These are phyloP conservation scores for Cryptosporidium tyzzeri DNA, from an alignment of 169 alveolate species.

Conservation along the genomic window DNA sequence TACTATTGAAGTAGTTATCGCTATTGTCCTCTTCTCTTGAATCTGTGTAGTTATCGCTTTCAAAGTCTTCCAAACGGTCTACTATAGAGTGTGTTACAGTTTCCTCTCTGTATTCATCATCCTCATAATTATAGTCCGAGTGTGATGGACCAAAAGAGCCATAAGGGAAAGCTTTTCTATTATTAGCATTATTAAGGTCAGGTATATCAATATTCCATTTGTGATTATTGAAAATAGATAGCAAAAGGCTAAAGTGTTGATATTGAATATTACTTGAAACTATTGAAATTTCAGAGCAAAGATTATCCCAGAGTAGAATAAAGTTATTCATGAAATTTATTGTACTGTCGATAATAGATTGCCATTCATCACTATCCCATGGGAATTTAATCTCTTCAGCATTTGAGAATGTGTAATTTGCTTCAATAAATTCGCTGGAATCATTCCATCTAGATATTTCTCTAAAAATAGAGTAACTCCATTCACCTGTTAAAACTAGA, in stretches of 20 bases:
- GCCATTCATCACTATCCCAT: conserved; percentile 25
- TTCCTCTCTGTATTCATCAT: not conserved
- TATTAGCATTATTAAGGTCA: not conserved
- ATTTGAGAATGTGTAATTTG: not conserved
- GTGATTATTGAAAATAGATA: conserved; percentile 40
- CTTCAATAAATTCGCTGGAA: not conserved
- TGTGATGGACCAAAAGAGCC: not conserved
- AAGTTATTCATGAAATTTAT: conserved; percentile 40
- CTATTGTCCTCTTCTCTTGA: not conserved
- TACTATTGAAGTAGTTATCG: not conserved
- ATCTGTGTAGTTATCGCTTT: not conserved
- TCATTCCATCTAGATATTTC: conserved; percentile 55
- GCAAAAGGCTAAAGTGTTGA: conserved; percentile 30
- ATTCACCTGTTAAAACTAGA: conserved; percentile 37
- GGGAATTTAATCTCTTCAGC: conserved; percentile 1
- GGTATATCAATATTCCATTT: conserved; percentile 43
- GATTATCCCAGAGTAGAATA: conserved; percentile 33
- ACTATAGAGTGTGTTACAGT: not conserved
- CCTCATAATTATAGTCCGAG: not conserved
- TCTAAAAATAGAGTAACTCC: conserved; percentile 8
- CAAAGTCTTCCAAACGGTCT: not conserved
- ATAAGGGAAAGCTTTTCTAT: not conserved
- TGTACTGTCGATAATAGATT: not conserved
- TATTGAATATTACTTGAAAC: conserved; percentile 49
- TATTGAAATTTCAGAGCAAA: conserved; percentile 56